Evolutionary conservation across 768 basidiomycete species (phyloP), one percentile per base, ranked within the genome.

Genomic region (Lyophyllum semitale): DNA sequence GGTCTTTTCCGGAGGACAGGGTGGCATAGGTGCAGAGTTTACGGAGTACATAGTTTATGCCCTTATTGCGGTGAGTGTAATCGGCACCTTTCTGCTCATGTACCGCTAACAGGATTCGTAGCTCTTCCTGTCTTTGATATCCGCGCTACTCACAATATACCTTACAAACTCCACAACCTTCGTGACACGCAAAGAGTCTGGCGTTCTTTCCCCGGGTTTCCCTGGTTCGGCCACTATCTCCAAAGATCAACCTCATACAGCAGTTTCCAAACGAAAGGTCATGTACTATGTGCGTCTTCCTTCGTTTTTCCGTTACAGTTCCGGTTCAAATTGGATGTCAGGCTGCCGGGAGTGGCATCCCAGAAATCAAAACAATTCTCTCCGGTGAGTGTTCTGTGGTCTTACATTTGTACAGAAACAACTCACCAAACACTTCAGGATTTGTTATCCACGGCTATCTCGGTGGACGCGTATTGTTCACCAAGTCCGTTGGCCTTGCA

Each of bases 391-490:
- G 15, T 17, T 8, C 15, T 20, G 18, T 27, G n/a, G 12, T 42
- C 5, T 25, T 29, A 54, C 20, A 25, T 46, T 44, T 27, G 32
- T 29, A 23, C 42, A 26, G 22, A 30, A 20, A 25, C 22, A 29
- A 22, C 46, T 38, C 5, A 46, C 32, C 45, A 48, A 42, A 54
- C 59, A 53, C 3, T 27, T 11, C 55, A 85, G 94, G 95, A 32
- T 98, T 97, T 65, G 95, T 98, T 23, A 97, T 99, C 53, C 93
- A 97, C 57, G 97, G 97, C 17, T 99, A 96, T 68, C 88, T 99
- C 33, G 97, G 97, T 22, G 88, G 79, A 23, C 87, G 94, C 56
- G 92, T 90, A 0, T 73, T 99, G 43, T 87, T 95, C 68, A 93
- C 91, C 4, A 99, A 99, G 68, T 81, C 90, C 6, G 79, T 96